Percentiles rank a stretch among this genome's conserved stretches.
Evolutionary conservation across 1,284 basidiomycete genomes (phyloP).

Genomic region (Amylostereum chailletii): DNA sequence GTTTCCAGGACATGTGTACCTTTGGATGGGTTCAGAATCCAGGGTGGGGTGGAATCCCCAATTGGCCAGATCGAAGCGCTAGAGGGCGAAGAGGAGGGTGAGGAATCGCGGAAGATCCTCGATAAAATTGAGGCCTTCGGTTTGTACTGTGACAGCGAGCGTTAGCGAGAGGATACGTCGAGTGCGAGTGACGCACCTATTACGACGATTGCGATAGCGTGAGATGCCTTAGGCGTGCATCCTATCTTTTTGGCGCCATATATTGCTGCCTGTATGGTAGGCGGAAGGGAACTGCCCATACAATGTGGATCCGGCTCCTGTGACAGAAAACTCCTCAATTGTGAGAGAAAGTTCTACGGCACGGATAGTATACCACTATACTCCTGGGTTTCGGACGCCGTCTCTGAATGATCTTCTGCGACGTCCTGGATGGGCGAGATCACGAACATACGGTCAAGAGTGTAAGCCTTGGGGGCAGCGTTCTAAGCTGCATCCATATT

Average conservation of each 20-base stretch:
- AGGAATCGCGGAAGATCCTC: conserved; percentile 23
- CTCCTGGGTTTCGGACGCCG: not conserved
- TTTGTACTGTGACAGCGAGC: conserved; percentile 15
- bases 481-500: too few relatives aligned
- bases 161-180: not conserved
- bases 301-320: not conserved
- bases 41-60: not conserved
- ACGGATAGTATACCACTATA: too few relatives aligned
- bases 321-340: not conserved
- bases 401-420: not conserved
- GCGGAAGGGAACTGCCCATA: not conserved
- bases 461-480: too few relatives aligned
- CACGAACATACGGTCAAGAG: too few relatives aligned
- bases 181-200: not conserved
- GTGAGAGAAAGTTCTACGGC: not conserved
- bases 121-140: conserved; percentile 18
- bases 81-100: conserved; percentile 17
- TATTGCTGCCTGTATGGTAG: not conserved
- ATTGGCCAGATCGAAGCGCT: not conserved
- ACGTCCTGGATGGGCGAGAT: too few relatives aligned
- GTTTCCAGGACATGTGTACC: not conserved
- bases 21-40: not conserved
- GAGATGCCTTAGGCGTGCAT: not conserved
- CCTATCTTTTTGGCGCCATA: not conserved
- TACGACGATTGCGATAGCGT: not conserved